Conservation (phyloP, 208 protist species). For the Tritrichomonas musculus region DNA sequence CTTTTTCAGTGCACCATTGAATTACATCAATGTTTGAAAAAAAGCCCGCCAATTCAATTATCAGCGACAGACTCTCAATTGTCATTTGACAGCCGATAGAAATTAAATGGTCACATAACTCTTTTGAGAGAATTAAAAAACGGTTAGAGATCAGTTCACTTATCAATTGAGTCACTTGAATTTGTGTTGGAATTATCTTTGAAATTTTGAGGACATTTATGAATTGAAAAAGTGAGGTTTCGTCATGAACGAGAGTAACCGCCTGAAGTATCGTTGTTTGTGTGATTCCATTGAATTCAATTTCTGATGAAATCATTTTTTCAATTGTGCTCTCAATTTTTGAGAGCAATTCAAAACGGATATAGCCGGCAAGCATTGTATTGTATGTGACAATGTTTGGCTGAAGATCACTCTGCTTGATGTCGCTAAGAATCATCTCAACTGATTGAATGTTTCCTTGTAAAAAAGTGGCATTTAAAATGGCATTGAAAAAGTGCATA, state of each 20-base stretch:
- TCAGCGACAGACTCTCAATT: background rate
- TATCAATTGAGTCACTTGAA: background rate
- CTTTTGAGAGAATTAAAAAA: background rate
- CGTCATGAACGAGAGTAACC: background rate
- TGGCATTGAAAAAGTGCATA: background rate
- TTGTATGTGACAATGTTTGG: background rate
- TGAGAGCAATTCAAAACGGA: background rate
- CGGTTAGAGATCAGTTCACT: background rate
- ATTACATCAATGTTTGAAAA: background rate
- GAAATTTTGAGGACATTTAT: background rate
- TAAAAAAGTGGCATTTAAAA: background rate
- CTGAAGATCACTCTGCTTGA: background rate
- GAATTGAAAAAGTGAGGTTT: background rate
- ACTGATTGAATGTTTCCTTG: background rate
- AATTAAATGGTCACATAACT: background rate
- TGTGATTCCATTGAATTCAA: background rate
- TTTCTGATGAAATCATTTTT: background rate
- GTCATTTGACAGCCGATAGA: background rate
- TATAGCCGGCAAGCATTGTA: background rate
- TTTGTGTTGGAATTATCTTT: background rate
- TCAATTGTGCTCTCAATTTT: background rate
- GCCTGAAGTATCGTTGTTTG: conserved; percentile 23
- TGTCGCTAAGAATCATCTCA: background rate
- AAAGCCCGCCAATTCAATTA: background rate
- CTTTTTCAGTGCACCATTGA: background rate